Base-by-base conservation (phyloP, 495 filamentous ascomycete species). In the Pyrenula massariospora region DNA sequence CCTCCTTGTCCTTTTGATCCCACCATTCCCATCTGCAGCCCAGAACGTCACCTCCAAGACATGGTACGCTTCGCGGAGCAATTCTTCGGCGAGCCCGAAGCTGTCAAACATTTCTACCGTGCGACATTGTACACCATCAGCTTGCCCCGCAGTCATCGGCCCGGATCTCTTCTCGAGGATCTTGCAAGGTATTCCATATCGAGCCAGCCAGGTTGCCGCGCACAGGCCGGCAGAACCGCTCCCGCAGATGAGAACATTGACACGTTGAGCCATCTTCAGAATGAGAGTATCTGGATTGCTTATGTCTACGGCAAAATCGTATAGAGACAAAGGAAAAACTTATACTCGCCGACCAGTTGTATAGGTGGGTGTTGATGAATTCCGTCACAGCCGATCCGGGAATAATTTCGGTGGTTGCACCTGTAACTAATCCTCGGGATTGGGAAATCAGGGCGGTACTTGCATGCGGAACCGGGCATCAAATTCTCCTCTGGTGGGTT, bases 101-200 rank as follows among this genome's bases (percentile, higher is more conserved):
- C 80, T 84, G 59, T 93, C 86, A 54, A 90, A 85, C 49, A 94
- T 83, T 64, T 93, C 88, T 10, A 90, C 80, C 0, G 87, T 88
- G 1, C 88, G 85, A 57, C 82, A 84, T 68, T 93, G 88, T 11
- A 91, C 77, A 0, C 88, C 88, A 54, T 92, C 88, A 1, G 88
- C 88, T 63, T 91, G 86, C n/a, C 88, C 88, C 36, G 78, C 74
- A 53, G 73, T 60, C 56, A 90, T 74, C 1, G 81, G 82, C 0
- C 82, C 84, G 8, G 66, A 60, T 2, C 82, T 78, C 0, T 75
- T 73, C 59, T 90, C 86, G 10, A 89, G 67, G 56, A 90, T 77
- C 58, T 74, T 81, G 71, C 76, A 85, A 1, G 50, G 25, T 58
- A 88, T 71, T 42, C 77, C 76, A 62, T 76, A 80, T 8, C 76